Percentiles rank a stretch among this genome's conserved stretches.
Conservation (phyloP, 176 grass and related monocot genomes). For the Sorghum bicolor region DNA sequence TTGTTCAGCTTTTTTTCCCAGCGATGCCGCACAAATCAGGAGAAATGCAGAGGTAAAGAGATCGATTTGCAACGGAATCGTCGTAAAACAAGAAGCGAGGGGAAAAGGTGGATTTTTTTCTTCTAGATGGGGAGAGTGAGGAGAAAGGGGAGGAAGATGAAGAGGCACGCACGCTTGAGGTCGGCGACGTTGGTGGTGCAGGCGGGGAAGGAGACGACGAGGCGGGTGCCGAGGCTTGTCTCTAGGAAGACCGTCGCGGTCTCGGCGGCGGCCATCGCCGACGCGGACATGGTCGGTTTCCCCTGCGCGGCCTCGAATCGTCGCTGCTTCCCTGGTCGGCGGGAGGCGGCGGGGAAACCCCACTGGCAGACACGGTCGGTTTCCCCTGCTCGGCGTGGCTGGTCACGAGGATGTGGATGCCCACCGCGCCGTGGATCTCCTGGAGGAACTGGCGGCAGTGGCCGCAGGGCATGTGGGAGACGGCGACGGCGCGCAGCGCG, state of each 20-base stretch:
- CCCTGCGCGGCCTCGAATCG: background rate
- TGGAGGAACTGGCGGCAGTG: constrained; percentile 98
- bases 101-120: background rate
- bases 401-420: constrained; percentile 81
- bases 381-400: constrained; percentile 50
- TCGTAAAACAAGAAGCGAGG: background rate
- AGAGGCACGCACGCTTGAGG: constrained; percentile 9
- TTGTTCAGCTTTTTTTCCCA: background rate
- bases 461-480: constrained; percentile 88
- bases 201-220: constrained; percentile 27
- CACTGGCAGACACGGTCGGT: too few species aligned
- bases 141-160: background rate
- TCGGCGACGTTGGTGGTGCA: constrained; percentile 14
- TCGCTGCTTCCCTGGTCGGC: background rate
- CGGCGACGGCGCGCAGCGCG: constrained; percentile 71
- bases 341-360: background rate
- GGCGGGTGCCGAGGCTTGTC: constrained; percentile 18
- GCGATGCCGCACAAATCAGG: background rate
- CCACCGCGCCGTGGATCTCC: constrained; percentile 71
- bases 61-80: background rate
- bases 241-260: constrained; percentile 11
- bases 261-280: background rate
- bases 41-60: background rate
- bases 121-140: background rate
- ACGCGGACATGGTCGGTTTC: background rate